These are phyloP conservation scores for Aciculoconidium aculeatum DNA, from an alignment of 805 yeast species.

Conservation along the genomic window DNA sequence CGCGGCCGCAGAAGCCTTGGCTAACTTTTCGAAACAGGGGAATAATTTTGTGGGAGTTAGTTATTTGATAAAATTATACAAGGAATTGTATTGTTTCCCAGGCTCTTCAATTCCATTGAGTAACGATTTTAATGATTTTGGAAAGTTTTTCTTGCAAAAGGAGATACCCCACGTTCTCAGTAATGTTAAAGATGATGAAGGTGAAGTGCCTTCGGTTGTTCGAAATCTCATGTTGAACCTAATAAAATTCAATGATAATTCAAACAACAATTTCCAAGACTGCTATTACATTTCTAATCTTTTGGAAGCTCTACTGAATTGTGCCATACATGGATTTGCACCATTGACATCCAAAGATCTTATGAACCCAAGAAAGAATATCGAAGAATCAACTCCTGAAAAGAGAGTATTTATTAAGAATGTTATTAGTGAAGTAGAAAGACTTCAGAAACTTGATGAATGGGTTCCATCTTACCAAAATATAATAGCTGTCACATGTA, in stretches of 20 bases:
- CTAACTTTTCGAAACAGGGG: constrained; percentile 56
- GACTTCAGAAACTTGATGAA: constrained; percentile 73
- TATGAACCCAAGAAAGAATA: constrained; percentile 1
- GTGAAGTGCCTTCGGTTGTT: constrained; percentile 53
- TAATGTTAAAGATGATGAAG: constrained; percentile 53
- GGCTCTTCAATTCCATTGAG: constrained; percentile 59
- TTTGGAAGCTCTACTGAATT: constrained; percentile 45
- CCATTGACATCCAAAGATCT: constrained; percentile 8
- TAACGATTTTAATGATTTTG: constrained; percentile 73
- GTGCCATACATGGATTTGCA: constrained; percentile 16
- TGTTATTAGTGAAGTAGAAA: constrained; percentile 59
- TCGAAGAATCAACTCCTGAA: constrained; percentile 6
- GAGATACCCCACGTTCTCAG: constrained; percentile 63
- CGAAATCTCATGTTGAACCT: constrained; percentile 62
- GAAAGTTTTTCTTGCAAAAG: constrained; percentile 62
- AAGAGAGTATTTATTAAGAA: constrained; percentile 16
- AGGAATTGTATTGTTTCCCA: constrained; percentile 66
- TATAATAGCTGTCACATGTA: constrained; percentile 48
- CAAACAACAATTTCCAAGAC: constrained; percentile 72
- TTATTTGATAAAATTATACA: constrained; percentile 68
- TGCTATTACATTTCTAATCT: constrained; percentile 57
- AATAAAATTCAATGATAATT: constrained; percentile 79
- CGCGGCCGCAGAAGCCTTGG: constrained; percentile 79
- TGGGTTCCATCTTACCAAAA: constrained; percentile 77
- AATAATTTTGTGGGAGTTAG: constrained; percentile 65